These are phyloP conservation scores for Podospora australis DNA, from an alignment of 495 filamentous ascomycete species.

Conservation along the genomic window DNA sequence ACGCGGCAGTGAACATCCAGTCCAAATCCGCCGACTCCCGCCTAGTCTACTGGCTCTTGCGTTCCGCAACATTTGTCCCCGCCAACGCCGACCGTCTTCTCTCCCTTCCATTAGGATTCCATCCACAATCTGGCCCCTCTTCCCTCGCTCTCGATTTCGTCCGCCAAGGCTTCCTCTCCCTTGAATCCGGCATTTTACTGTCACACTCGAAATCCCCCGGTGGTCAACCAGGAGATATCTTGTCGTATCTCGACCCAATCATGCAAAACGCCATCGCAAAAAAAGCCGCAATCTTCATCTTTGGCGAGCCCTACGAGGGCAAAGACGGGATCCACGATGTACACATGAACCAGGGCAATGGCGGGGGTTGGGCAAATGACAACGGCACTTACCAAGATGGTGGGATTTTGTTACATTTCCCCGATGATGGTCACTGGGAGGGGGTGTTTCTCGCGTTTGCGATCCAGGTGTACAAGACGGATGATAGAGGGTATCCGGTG, in stretches of 20 bases:
- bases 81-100: no score
- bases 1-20: constrained; percentile 31
- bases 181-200: constrained; percentile 21
- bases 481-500: constrained; percentile 15
- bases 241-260: constrained; percentile 32
- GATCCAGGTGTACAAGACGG: constrained; percentile 27
- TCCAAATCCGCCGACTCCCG: constrained; percentile 19
- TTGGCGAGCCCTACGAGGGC: constrained; percentile 27
- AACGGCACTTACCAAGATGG: constrained; percentile 38
- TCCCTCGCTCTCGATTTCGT: constrained; percentile 26
- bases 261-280: constrained; percentile 27
- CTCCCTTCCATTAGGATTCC: constrained; percentile 7
- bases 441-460: constrained; percentile 34
- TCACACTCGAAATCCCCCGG: constrained; percentile 20
- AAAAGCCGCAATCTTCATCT: constrained; percentile 31
- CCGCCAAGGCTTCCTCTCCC: constrained; percentile 22
- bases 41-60: constrained; percentile 25
- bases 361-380: constrained; percentile 15
- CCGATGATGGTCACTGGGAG: constrained; percentile 26
- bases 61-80: constrained; percentile 9
- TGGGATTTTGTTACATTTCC: constrained; percentile 26
- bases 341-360: constrained; percentile 41
- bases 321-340: constrained; percentile 33
- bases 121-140: constrained; percentile 14
- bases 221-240: constrained; percentile 22